Conservation (phyloP, 805 yeast species). For the Kuraishia molischiana region DNA sequence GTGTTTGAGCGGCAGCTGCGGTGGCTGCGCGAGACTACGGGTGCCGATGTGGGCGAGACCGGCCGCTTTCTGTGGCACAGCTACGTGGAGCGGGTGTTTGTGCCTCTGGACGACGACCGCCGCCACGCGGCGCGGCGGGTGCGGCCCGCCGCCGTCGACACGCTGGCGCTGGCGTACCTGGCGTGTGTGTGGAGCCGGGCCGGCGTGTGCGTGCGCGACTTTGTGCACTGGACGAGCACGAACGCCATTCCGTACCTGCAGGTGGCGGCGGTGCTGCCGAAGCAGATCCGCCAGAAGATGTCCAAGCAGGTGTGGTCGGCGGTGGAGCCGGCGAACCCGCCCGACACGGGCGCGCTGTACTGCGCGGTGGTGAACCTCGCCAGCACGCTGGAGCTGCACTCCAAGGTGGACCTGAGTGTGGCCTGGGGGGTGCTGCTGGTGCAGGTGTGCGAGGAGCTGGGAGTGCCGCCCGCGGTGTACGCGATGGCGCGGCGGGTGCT, state of each 20-base stretch:
- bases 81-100: not conserved
- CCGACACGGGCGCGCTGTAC: slow-evolving; percentile 24
- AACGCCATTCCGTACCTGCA: slow-evolving; percentile 41
- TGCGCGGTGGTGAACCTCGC: slow-evolving; percentile 1
- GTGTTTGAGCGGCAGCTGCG: slow-evolving; percentile 38
- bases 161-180: slow-evolving; percentile 34
- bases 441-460: slow-evolving; percentile 28
- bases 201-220: slow-evolving; percentile 43
- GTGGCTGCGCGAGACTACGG: slow-evolving; percentile 23
- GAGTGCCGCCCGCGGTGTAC: slow-evolving; percentile 42
- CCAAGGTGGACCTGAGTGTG: slow-evolving; percentile 4
- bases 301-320: slow-evolving; percentile 25
- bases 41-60: slow-evolving; percentile 6
- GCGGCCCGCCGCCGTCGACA: slow-evolving; percentile 1
- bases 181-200: slow-evolving; percentile 35
- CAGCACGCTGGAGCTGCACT: not conserved
- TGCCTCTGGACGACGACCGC: not conserved
- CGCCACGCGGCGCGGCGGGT: not conserved
- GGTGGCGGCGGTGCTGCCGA: slow-evolving; percentile 30
- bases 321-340: slow-evolving; percentile 30
- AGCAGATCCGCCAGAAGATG: slow-evolving; percentile 21
- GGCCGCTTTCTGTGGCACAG: not conserved
- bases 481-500: slow-evolving; percentile 21
- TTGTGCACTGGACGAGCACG: slow-evolving; percentile 28
- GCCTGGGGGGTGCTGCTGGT: slow-evolving; percentile 30